Evolutionary conservation across 805 yeast species (phyloP), one percentile per base, ranked within the genome.

Genomic region (Candida golubevii): DNA sequence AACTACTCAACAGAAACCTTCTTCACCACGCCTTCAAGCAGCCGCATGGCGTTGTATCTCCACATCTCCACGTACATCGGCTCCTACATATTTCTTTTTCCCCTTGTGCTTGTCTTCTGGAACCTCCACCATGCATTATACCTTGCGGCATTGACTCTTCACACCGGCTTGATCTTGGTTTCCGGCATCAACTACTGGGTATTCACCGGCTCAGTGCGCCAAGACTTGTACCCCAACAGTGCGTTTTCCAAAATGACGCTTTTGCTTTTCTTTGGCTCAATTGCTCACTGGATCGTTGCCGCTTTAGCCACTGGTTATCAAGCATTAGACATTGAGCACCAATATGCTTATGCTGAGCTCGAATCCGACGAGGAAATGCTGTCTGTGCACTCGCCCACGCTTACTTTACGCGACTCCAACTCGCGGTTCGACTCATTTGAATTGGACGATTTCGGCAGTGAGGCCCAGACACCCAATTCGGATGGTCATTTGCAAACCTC

Each of bases 1-100:
- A 60, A 64, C 26, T 90, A 89, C 64, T 80, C 85, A 57, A 80
- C 95, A 11, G 83, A 91, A 1, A 82, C 88, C 3, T 89, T 75
- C 61, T 80, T 87, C 65, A 80, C 78, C 7, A 58, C 77, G 10
- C 74, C 72, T 0, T 54, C 75, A 2, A 73, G 79, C 4, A 73
- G 74, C 51, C 75, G 79, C 45, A 46, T 70, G 11, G 74, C 82
- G 1, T 65, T 89, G 27, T 70, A 71, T 50, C 54, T 70, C 34
- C 97, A 89, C 57, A 65, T 80, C 8, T 53, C 60, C 2, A 60
- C 78, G 4, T 59, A 78, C 11, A 40, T 71, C 2, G 8, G 69
- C 0, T 62, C 83, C 1, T 72, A 79, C 47, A 60, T 80, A 11
- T 54, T 83, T 18, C 38, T 83, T 3, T 86, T 85, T 56, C 98